phyloP scores from a whole-genome alignment of 2,329 filamentous ascomycete species.

The Pleurostoma richardsiae region DNA sequence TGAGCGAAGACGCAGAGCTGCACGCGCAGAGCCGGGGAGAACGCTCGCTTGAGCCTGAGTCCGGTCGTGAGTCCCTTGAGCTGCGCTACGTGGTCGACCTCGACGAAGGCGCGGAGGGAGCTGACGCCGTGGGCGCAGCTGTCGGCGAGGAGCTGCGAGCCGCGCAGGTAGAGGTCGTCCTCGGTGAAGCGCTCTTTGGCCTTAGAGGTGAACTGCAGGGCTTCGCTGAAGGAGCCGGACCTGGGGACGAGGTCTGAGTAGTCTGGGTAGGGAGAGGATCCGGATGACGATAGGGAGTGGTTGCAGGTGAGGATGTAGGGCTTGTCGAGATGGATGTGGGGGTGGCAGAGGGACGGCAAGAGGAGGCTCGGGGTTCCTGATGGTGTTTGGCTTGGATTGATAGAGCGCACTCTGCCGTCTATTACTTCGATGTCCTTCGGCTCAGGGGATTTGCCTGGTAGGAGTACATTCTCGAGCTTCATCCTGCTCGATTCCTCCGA shows the following conservation, averaged over 20 bases:
- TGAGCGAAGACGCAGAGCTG: constrained; percentile 71
- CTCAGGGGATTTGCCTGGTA: too few species aligned
- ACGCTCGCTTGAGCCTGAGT: constrained; percentile 49
- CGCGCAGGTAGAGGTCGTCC: constrained; percentile 59
- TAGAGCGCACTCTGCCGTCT: too few species aligned
- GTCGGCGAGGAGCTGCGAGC: constrained; percentile 60
- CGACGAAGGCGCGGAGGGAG: constrained; percentile 65
- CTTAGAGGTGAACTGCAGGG: constrained; percentile 40
- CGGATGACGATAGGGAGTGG: constrained; percentile 4
- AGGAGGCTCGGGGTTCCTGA: constrained; percentile 16
- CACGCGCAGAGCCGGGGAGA: constrained; percentile 46
- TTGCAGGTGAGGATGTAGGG: constrained; percentile 48
- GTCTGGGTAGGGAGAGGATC: constrained; percentile 35
- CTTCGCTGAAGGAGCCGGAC: constrained; percentile 60
- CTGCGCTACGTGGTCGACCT: constrained; percentile 59
- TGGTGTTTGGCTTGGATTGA: too few species aligned
- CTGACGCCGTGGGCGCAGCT: constrained; percentile 62
- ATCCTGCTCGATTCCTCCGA: too few species aligned
- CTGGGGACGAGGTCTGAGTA: constrained; percentile 56
- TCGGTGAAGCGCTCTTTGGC: constrained; percentile 61
- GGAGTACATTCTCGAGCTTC: too few species aligned
- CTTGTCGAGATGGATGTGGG: constrained; percentile 70
- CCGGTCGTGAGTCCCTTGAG: constrained; percentile 41
- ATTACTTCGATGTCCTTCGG: too few species aligned
- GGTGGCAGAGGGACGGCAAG: constrained; percentile 54